Conservation (phyloP, 1,284 basidiomycete genomes). For the Spongiforma sp. region DNA sequence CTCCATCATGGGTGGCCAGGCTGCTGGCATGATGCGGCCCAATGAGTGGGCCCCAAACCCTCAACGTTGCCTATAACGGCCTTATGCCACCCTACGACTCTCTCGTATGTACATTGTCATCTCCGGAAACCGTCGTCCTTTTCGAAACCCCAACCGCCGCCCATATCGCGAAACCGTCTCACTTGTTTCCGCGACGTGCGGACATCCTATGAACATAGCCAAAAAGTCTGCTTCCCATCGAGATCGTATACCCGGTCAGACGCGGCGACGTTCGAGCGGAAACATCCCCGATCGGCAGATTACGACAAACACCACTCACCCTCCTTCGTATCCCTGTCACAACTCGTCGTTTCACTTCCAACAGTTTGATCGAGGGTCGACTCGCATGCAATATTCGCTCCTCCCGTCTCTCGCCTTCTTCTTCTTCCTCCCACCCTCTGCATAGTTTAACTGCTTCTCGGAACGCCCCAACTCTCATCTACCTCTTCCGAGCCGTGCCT, state of each 20-base stretch:
- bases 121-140: too few relatives aligned
- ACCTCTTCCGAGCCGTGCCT: slow-evolving; percentile 3
- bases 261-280: neutral
- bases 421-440: neutral
- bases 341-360: neutral
- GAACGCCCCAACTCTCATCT: neutral
- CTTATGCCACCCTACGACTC: neutral
- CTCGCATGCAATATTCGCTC: neutral
- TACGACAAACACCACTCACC: slow-evolving; percentile 3
- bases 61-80: neutral
- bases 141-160: slow-evolving; percentile 5
- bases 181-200: neutral
- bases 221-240: slow-evolving; percentile 9
- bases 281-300: slow-evolving; percentile 4
- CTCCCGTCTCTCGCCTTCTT: neutral
- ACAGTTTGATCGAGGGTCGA: neutral
- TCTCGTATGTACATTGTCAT: slow-evolving; percentile 9
- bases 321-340: neutral
- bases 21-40: neutral
- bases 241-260: slow-evolving; percentile 1
- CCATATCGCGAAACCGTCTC: slow-evolving; percentile 11
- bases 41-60: slow-evolving; percentile 4
- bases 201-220: slow-evolving; percentile 11
- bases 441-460: neutral
- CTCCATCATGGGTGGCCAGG: slow-evolving; percentile 1